phyloP scores from a whole-genome alignment of 1,284 basidiomycete genomes.

The Rhodotorula sp. region DNA sequence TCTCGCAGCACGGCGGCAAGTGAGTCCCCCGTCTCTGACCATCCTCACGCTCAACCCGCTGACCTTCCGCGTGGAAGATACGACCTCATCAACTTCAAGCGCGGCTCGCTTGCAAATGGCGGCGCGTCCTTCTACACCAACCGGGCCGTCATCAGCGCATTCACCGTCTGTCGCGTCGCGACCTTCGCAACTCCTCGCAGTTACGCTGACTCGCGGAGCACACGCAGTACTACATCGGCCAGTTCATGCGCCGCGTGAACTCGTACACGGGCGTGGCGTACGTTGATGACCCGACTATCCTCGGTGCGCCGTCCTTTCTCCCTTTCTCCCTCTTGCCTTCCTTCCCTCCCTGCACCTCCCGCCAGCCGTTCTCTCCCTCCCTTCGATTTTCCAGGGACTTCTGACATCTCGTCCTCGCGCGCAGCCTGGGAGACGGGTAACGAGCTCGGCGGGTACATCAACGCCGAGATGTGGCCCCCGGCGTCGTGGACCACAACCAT shows the following conservation, averaged over 20 bases:
- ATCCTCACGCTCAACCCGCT: background rate
- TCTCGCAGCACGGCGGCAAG: slow-evolving; percentile 23
- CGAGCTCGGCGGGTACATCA: slow-evolving; percentile 39
- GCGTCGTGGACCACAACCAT: slow-evolving; percentile 23
- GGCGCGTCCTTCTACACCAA: slow-evolving; percentile 27
- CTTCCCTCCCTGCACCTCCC: background rate
- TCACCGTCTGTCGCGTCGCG: background rate
- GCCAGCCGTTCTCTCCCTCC: too few relatives aligned
- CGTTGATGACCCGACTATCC: slow-evolving; percentile 40
- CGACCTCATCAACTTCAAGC: slow-evolving; percentile 17
- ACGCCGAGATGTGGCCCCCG: slow-evolving; percentile 28
- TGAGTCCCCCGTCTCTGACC: background rate
- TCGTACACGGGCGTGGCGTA: slow-evolving; percentile 38
- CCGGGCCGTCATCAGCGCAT: slow-evolving; percentile 3
- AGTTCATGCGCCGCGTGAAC: slow-evolving; percentile 20
- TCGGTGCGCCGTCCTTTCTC: slow-evolving; percentile 3
- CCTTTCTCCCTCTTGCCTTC: too few relatives aligned
- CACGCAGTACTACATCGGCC: slow-evolving; percentile 4
- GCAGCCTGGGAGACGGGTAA: slow-evolving; percentile 41
- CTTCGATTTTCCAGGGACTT: too few relatives aligned
- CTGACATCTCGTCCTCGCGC: too few relatives aligned
- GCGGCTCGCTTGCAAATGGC: slow-evolving; percentile 1
- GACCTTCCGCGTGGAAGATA: slow-evolving; percentile 1
- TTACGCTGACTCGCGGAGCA: background rate
- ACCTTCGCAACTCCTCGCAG: background rate